Conservation (phyloP, 75 land plant species). For the Picea sitchensis region DNA sequence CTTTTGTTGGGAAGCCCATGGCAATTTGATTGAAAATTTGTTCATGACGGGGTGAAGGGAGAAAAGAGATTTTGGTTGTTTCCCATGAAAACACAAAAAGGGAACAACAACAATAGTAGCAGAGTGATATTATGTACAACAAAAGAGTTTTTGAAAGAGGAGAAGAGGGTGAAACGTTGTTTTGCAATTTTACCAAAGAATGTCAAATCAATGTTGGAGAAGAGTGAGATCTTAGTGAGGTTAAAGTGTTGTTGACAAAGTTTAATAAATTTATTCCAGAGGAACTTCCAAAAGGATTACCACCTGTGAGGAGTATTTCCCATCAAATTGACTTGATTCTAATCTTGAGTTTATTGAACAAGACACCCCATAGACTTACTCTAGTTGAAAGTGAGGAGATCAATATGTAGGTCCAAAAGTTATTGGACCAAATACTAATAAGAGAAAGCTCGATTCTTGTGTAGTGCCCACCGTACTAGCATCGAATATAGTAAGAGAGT, state of each 20-base stretch:
- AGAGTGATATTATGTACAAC: too few species aligned
- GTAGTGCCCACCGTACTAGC: neutral
- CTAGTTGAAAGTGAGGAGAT: neutral
- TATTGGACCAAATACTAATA: neutral
- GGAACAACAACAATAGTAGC: too few species aligned
- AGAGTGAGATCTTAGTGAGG: neutral
- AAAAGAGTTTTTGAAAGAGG: too few species aligned
- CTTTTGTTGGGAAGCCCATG: too few species aligned
- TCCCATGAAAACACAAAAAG: too few species aligned
- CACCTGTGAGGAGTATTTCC: neutral
- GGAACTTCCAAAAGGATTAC: neutral
- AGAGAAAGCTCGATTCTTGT: neutral
- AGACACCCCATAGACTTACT: neutral
- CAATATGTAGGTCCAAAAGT: neutral
- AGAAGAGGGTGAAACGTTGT: too few species aligned
- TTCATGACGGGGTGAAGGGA: too few species aligned
- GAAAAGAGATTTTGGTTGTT: too few species aligned
- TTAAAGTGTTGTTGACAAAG: neutral
- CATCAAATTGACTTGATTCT: neutral
- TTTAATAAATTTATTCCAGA: neutral
- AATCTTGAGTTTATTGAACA: neutral
- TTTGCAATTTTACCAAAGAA: too few species aligned
- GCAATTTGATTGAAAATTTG: too few species aligned
- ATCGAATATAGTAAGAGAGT: neutral
- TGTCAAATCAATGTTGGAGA: too few species aligned